Conservation (phyloP, 257 asterid species). For the Forsythia viridissima region DNA sequence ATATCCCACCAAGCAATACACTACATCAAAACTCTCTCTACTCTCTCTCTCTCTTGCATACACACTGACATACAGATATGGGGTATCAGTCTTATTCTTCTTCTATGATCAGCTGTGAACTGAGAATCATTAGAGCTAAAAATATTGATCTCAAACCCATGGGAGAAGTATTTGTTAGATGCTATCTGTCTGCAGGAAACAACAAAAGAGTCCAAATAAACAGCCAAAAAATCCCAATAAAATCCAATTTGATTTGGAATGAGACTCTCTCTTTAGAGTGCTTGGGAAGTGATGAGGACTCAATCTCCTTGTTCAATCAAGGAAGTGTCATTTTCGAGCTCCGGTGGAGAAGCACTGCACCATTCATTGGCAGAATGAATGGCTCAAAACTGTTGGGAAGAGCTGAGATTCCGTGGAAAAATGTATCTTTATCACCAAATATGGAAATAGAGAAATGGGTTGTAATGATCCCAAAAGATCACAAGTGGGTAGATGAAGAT, state of each 20-base stretch:
- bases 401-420: conserved; percentile 60
- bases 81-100: conserved; percentile 19
- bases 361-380: conserved; percentile 36
- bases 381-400: conserved; percentile 55
- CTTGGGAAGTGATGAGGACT: conserved; percentile 36
- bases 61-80: conserved; percentile 25
- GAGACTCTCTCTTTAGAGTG: conserved; percentile 57
- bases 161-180: conserved; percentile 55
- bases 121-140: conserved; percentile 51
- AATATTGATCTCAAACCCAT: conserved; percentile 33
- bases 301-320: conserved; percentile 38
- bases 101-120: conserved; percentile 38
- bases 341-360: conserved; percentile 36
- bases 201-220: conserved; percentile 45
- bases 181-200: conserved; percentile 52
- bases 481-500: conserved; percentile 22
- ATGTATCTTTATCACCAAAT: conserved; percentile 26
- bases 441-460: conserved; percentile 58
- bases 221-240: conserved; percentile 46
- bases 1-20: background rate
- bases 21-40: background rate
- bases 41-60: background rate
- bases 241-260: conserved; percentile 47
- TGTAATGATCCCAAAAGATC: conserved; percentile 32
- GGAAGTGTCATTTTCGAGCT: conserved; percentile 52